Evolutionary conservation across 1,284 basidiomycete species (phyloP).

Genomic region (Leccinum cinnamomeum): DNA sequence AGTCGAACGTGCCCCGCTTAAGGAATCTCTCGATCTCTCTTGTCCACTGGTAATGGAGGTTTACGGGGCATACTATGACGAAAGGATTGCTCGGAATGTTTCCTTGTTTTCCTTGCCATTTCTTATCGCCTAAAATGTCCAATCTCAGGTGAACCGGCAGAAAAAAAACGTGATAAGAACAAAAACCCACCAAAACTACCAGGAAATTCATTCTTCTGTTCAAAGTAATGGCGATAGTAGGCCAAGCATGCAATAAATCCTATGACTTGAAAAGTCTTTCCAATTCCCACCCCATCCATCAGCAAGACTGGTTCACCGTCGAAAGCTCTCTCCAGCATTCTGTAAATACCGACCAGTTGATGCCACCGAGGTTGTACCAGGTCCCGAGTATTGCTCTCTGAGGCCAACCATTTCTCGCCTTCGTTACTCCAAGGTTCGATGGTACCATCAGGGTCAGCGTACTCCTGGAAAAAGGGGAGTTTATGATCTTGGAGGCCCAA

Average conservation of each 20-base stretch:
- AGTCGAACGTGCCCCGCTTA: background rate
- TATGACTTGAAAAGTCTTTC: background rate
- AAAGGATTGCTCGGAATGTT: background rate
- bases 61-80: background rate
- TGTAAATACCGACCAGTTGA: background rate
- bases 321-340: background rate
- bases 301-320: background rate
- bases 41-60: background rate
- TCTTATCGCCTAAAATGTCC: background rate
- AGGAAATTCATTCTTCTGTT: background rate
- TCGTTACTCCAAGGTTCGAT: background rate
- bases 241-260: background rate
- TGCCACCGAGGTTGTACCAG: background rate
- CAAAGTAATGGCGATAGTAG: background rate
- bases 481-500: background rate
- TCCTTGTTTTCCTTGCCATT: background rate
- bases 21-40: background rate
- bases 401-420: background rate
- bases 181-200: background rate
- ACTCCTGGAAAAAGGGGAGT: background rate
- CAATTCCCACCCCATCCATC: background rate
- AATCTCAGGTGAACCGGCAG: background rate
- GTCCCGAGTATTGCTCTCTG: background rate
- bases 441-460: background rate
- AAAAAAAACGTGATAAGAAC: background rate